phyloP scores from a whole-genome alignment of 164 flowering plant species.

The Stephania japonica region DNA sequence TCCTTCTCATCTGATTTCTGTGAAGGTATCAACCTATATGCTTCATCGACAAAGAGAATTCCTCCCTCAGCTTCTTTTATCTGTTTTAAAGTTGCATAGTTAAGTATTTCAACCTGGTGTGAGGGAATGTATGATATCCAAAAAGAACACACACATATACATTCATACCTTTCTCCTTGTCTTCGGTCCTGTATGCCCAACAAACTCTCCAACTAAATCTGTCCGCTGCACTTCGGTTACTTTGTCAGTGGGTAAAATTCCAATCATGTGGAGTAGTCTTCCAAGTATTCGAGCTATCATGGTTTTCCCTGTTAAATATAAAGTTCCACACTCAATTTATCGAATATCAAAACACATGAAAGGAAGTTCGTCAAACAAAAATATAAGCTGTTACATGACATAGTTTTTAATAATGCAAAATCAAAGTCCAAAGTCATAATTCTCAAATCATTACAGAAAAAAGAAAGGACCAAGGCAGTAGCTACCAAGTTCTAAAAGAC shows the following conservation, averaged over 20 bases:
- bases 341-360: background rate
- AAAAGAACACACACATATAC: background rate
- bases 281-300: conserved; percentile 95
- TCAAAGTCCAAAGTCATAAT: background rate
- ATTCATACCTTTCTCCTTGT: conserved; percentile 82
- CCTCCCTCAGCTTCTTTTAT: conserved; percentile 97
- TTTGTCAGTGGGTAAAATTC: conserved; percentile 88
- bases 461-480: too few relatives aligned
- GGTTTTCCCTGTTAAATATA: conserved; percentile 66
- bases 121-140: background rate
- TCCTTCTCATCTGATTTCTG: conserved; percentile 96
- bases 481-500: background rate
- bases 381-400: background rate
- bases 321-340: background rate
- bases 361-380: background rate
- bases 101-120: background rate
- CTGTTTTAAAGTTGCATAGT: conserved; percentile 30
- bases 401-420: background rate
- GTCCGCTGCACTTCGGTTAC: conserved; percentile 98
- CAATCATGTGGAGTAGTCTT: conserved; percentile 82
- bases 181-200: conserved; percentile 98
- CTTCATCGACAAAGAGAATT: conserved; percentile 97
- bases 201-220: conserved; percentile 97
- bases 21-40: conserved; percentile 86
- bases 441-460: background rate